Base-by-base conservation (phyloP, 768 basidiomycete genomes). In the Lentinus tigrinus region DNA sequence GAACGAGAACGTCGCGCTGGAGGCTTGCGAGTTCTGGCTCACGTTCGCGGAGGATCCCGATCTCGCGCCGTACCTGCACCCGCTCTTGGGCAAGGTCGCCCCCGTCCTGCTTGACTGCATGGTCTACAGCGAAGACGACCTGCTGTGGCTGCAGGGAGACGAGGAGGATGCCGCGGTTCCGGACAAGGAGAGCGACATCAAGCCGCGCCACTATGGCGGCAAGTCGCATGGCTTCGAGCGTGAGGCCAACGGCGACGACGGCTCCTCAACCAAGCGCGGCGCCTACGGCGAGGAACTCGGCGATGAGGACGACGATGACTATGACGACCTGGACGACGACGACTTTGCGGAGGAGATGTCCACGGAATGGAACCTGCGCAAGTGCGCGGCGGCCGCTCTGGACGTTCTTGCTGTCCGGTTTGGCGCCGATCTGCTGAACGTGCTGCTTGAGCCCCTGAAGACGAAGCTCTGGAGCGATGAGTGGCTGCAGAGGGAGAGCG, bases 11-110 rank as follows among this genome's bases (percentile, higher is more conserved):
- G 96, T 94, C 52, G 95, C 96, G 2, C 80, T 99, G 48, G 97
- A 99, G 76, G 97, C 97, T 23, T 97, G 95, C 81, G 97, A 99
- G 79, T 99, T 99, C 73, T 99, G 97, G 97, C 80, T 99, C 60
- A 97, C 95, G 1, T 98, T 99, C 69, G 95, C 97, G 16, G 97
- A 99, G 71, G 94, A 98, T 65, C 87, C 87, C 38, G 93, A 94
- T 49, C 80, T 98, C 23, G 86, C 87, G 10, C 83, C 85, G 2
- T 91, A 89, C 70, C 78, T 99, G 26, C 88, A 86, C 58, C 95
- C 95, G 2, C 82, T 95, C 58, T 80, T 99, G 9, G 85, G 80
- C n/a, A 91, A 92, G 65, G 93, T 99, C 39, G 93, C 91, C 2
- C 97, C 97, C 0, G 88, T 97, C 17, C 78, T 99, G n/a, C 79